Evolutionary conservation across 108 stramenopile genomes (phyloP), one percentile per base, ranked within the genome.

Genomic region (Aurantiochytrium sp.): DNA sequence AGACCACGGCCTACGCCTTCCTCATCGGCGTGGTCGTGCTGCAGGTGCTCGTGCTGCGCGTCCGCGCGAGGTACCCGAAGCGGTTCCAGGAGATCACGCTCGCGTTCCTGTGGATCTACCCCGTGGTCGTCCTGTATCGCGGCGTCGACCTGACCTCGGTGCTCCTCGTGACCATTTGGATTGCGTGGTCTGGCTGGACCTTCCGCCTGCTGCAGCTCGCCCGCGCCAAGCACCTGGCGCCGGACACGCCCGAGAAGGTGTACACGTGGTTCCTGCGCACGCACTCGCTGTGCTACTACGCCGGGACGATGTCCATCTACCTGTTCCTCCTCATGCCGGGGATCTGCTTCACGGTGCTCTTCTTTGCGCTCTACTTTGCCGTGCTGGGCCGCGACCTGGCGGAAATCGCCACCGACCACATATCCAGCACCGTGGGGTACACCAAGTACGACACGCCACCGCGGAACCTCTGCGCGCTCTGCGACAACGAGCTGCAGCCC

Each of bases 281-380:
- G 73, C 73, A 81, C 2, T 27, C 39, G n/a, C 0, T 81, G 12
- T 81, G 73, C 39, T 81, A 81, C 24, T 81, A 27, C 6, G n/a
- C 27, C 24, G 73, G 73, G 10, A 81, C 45, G 24, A 12, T 12
- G 24, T 41, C 73, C 39, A 81, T 81, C 42, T 81, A 81, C 45
- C 42, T 48, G 21, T 81, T 81, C 39, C 24, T 81, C 6, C 24
- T 81, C 42, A 6, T 81, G 12, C 73, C 73, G 6, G 39, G 42
- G n/a, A 12, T 81, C 39, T 48, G 73, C 73, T 81, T 81, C 73
- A 27, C 73, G 73, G 73, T 81, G 73, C 45, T 81, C 42, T 81
- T 81, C 24, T 41, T 81, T 17, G 73, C 73, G n/a, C 73, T 81
- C 24, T 81, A 81, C 73, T 48, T 81, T 48, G 73, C 73, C 24